These are phyloP conservation scores for Bruguiera parviflora DNA, from an alignment of 345 rosid genomes.

Conservation along the genomic window DNA sequence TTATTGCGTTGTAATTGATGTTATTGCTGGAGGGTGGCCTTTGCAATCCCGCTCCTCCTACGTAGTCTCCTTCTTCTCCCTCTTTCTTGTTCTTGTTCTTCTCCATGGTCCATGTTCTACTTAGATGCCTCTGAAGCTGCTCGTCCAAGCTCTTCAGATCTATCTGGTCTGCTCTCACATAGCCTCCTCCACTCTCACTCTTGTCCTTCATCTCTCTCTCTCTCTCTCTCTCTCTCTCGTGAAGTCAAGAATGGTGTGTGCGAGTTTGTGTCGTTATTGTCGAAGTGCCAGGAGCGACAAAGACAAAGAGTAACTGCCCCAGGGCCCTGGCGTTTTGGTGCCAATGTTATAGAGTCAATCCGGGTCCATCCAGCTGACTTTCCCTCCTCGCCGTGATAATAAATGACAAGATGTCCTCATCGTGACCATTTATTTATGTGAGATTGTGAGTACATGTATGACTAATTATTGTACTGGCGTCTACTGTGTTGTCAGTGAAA, in stretches of 20 bases:
- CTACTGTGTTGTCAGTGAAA: not conserved
- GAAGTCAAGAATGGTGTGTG: not conserved
- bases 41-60: not conserved
- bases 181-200: slow-evolving; percentile 28
- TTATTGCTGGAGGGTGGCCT: not conserved
- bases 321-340: not conserved
- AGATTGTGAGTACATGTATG: not conserved
- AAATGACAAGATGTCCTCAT: not conserved
- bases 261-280: not conserved
- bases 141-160: slow-evolving; percentile 37
- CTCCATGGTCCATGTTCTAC: slow-evolving; percentile 23
- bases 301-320: slow-evolving; percentile 6
- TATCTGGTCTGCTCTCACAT: slow-evolving; percentile 29
- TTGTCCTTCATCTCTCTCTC: slow-evolving; percentile 14
- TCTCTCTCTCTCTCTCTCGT: not conserved
- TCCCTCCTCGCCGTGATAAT: not conserved
- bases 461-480: not conserved
- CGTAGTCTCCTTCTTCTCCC: slow-evolving; percentile 10
- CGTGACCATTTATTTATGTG: not conserved
- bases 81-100: slow-evolving; percentile 13
- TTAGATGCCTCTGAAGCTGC: slow-evolving; percentile 26
- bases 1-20: not conserved
- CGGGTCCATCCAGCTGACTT: not conserved
- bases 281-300: slow-evolving; percentile 4
- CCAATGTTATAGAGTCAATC: not conserved